Base-by-base conservation (phyloP, 257 asterid genomes). In the Cinchona pubescens region DNA sequence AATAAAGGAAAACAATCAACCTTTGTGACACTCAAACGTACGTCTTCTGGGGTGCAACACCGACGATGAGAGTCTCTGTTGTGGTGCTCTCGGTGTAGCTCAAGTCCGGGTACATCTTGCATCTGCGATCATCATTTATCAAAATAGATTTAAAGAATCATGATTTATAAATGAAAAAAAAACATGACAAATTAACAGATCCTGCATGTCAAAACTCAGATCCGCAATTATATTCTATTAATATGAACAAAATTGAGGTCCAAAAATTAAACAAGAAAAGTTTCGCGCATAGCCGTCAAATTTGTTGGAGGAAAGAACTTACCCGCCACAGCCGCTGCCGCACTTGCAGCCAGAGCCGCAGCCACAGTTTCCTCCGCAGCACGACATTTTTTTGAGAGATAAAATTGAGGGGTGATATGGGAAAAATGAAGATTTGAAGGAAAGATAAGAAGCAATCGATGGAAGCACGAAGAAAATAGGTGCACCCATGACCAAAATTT, bases 301-400 rank as follows among this genome's bases (percentile, higher is more conserved):
- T 62, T 16, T 18, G n/a, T 38, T 56, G 14, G 23, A 1, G 19
- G 2, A 10, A 62, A 10, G 5, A 65, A 27, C 29, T 78, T 81
- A 91, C 95, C 97, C 96, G 7, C 77, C 75, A 62, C 92, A 86
- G 81, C 90, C 93, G 19, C 0, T 82, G 87, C 94, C 91, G 84
- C 96, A 91, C 79, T 85, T 83, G 91, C 96, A 91, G 83, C 56
- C 25, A 64, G 96, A 9, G 73, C 96, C 94, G 35, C 97, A 91
- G 0, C 88, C 87, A 65, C 96, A 91, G 84, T 77, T 90, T 80
- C 91, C 94, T 43, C 83, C 84, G 72, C 92, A 85, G 91, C 97
- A 87, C 78, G 96, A 91, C 97, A 91, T 89, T 48, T 72, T 75
- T 27, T 5, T 23, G 0, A 1, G 15, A 3, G 19, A n/a, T 5